phyloP scores from a whole-genome alignment of 345 rosid genomes.

The Laguncularia racemosa region DNA sequence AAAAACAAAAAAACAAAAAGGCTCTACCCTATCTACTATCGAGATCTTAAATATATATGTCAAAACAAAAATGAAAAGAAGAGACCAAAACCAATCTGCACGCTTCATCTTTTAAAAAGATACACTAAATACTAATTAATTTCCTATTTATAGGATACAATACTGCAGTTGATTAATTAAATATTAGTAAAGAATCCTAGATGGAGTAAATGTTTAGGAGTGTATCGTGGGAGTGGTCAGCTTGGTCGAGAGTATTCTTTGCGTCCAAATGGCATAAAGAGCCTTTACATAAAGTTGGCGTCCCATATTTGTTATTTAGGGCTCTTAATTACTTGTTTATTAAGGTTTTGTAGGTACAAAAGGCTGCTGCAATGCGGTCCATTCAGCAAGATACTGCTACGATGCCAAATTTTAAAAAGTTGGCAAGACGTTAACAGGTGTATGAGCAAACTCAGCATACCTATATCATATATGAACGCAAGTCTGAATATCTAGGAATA shows the following conservation, averaged over 20 bases:
- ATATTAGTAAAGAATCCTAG: background rate
- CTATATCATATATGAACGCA: too few species aligned
- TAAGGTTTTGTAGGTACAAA: slow-evolving; percentile 1
- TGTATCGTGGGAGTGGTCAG: slow-evolving; percentile 2
- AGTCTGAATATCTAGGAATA: too few species aligned
- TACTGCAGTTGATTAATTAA: background rate
- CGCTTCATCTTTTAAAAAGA: slow-evolving; percentile 53
- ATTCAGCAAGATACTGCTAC: too few species aligned
- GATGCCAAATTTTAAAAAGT: too few species aligned
- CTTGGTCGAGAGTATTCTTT: slow-evolving; percentile 21
- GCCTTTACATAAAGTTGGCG: slow-evolving; percentile 3
- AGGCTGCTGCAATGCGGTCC: background rate
- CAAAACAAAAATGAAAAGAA: slow-evolving; percentile 32
- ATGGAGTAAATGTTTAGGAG: background rate
- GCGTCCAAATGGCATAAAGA: slow-evolving; percentile 19
- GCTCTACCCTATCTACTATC: too few species aligned
- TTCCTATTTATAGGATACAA: background rate
- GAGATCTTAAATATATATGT: background rate
- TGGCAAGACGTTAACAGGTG: too few species aligned
- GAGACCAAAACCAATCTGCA: slow-evolving; percentile 60
- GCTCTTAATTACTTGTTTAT: slow-evolving; percentile 5
- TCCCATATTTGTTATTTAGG: background rate
- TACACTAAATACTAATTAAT: background rate
- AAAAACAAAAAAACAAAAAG: too few species aligned
- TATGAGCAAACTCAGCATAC: too few species aligned